Evolutionary conservation across 2,329 filamentous ascomycete genomes (phyloP).

Genomic region (Rhinocladiella similis): DNA sequence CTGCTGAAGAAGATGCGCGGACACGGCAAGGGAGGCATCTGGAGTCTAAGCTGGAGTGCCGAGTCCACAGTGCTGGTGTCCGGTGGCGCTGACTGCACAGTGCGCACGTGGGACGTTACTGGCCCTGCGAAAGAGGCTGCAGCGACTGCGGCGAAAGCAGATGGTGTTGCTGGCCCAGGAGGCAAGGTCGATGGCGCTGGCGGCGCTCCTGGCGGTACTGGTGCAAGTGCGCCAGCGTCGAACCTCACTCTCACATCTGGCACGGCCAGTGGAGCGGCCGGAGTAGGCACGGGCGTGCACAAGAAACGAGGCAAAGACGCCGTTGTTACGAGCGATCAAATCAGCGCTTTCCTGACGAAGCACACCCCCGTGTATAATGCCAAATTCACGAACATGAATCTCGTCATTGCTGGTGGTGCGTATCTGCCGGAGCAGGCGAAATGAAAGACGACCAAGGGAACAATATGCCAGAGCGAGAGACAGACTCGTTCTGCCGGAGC

Average conservation of each 20-base stretch:
- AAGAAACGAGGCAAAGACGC: constrained; percentile 86
- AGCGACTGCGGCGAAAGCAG: constrained; percentile 47
- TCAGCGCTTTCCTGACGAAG: constrained; percentile 93
- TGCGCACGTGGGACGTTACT: constrained; percentile 90
- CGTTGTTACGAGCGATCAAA: constrained; percentile 87
- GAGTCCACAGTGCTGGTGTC: constrained; percentile 90
- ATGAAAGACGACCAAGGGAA: not conserved
- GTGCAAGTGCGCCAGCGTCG: constrained; percentile 3
- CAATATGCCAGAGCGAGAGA: not conserved
- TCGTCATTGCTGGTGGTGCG: constrained; percentile 80
- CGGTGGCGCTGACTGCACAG: constrained; percentile 86
- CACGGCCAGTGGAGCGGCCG: constrained; percentile 46
- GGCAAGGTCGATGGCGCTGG: constrained; percentile 1
- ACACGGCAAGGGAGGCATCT: constrained; percentile 90
- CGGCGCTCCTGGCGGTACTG: not conserved
- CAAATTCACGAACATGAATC: constrained; percentile 90
- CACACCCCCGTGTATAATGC: constrained; percentile 94
- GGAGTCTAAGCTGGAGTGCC: constrained; percentile 88
- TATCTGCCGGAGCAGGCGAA: constrained; percentile 52
- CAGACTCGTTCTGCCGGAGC: too few relatives aligned
- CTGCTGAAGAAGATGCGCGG: constrained; percentile 91
- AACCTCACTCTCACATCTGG: constrained; percentile 32
- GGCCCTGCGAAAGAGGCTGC: constrained; percentile 63
- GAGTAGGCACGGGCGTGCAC: constrained; percentile 35
- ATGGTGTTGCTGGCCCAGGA: constrained; percentile 5